Evolutionary conservation across 2,329 filamentous ascomycete genomes (phyloP), one percentile per base, ranked within the genome.

Genomic region (Aspergillus ustus): DNA sequence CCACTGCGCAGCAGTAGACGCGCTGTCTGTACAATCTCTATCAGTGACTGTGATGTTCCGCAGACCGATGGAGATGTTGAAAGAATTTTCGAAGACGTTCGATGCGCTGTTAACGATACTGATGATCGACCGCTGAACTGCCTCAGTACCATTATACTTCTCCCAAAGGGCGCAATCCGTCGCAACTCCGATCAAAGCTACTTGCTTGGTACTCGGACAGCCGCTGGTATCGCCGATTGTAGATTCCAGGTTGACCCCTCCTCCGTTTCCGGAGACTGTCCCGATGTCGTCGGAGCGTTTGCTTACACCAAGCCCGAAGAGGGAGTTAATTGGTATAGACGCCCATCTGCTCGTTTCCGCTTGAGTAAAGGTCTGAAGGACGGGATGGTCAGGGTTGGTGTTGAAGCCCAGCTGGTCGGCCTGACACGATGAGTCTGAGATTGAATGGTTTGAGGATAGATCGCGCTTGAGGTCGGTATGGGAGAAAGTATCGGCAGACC

Each of bases 31-130:
- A 72, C 95, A 99, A n/a, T 82, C 81, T 4, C 84, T 77, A 49
- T 91, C 87, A 60, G 87, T 91, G 63, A 97, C 86, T 31, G 92
- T 91, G 57, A 99, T 78, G 72, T 97, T 96, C 68, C 89, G 87
- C 63, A 99, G 87, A 48, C 93, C 95, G 40, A 99, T 87, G 0
- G 93, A 94, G 70, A 99, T 94, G 77, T 97, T 97, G 81, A 99
- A 98, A 7, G 91, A 91, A 69, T 84, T 87, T 76, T 99, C 95
- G 73, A 95, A 99, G 9, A 97, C 80, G 64, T 88, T 86, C 1
- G 94, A 97, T 0, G 95, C 95, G 49, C 88, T 83, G 78, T 96
- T 97, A 75, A 99, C 90, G 73, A 92, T 84, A 56, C 82, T 83
- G 69, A 99, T 93, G 64, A 99, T 85, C 73, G 95, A 95, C 64